These are phyloP conservation scores for Ophiognomonia clavigignenti-juglandacearum DNA, from an alignment of 2,329 filamentous ascomycete species.

Conservation along the genomic window DNA sequence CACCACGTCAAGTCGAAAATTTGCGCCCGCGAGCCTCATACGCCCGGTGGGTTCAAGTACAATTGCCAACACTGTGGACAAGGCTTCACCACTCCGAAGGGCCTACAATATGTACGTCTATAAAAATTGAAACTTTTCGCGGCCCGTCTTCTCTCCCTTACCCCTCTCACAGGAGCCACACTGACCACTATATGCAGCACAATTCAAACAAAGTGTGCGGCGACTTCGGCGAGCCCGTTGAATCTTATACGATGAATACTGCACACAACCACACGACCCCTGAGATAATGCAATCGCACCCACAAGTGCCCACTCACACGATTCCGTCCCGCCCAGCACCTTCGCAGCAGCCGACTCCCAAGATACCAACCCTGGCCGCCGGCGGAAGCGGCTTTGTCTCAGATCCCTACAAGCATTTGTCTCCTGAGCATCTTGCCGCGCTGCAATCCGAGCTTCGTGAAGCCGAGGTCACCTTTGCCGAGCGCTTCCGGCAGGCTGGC, in stretches of 20 bases:
- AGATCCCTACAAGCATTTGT: conserved; percentile 43
- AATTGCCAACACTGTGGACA: conserved; percentile 42
- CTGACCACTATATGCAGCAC: conserved; percentile 29
- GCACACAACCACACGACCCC: too few relatives aligned
- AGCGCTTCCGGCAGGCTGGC: conserved; percentile 38
- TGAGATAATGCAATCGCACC: not conserved
- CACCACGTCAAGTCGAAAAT: conserved; percentile 32
- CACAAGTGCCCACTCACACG: not conserved
- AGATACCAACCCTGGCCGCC: not conserved
- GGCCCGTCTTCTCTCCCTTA: too few relatives aligned
- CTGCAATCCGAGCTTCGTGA: conserved; percentile 33
- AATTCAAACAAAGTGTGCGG: conserved; percentile 41
- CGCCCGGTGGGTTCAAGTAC: conserved; percentile 27
- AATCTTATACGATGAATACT: conserved; percentile 8
- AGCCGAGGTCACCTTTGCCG: conserved; percentile 34
- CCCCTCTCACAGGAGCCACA: not conserved
- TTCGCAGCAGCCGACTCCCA: not conserved
- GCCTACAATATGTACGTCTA: conserved; percentile 37
- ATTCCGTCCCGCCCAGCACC: not conserved
- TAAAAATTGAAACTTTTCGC: too few relatives aligned
- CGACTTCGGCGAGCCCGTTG: conserved; percentile 25
- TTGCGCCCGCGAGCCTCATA: conserved; percentile 24
- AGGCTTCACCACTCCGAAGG: conserved; percentile 36
- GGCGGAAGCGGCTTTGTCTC: conserved; percentile 9
- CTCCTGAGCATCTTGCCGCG: conserved; percentile 21